A percentile compares a stretch with the other conserved stretches of the same genome.
phyloP scores from a whole-genome alignment of 768 basidiomycete genomes.

The Agrocybe pediades region DNA sequence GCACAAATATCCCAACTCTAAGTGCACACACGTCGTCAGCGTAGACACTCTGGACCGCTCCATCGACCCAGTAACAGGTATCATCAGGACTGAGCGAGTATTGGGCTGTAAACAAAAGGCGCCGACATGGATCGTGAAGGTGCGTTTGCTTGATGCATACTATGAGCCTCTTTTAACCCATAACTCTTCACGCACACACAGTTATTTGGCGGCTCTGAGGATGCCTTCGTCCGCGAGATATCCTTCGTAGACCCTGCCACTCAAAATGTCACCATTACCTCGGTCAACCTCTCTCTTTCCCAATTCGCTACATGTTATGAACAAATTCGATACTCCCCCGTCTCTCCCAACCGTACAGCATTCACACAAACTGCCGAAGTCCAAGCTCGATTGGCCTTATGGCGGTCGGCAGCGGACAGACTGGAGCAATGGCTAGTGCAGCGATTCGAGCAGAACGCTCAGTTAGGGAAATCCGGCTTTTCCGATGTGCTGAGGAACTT shows the following conservation, averaged over 20 bases:
- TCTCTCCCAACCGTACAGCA: slow-evolving; percentile 59
- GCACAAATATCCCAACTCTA: slow-evolving; percentile 95
- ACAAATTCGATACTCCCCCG: slow-evolving; percentile 82
- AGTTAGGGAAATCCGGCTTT: slow-evolving; percentile 85
- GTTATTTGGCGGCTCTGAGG: slow-evolving; percentile 92
- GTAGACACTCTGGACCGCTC: slow-evolving; percentile 87
- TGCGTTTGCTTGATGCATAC: slow-evolving; percentile 34
- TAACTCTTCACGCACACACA: slow-evolving; percentile 41
- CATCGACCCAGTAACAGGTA: slow-evolving; percentile 80
- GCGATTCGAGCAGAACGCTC: slow-evolving; percentile 92
- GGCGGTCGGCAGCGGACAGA: slow-evolving; percentile 80
- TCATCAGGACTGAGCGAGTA: slow-evolving; percentile 90
- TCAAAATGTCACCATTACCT: slow-evolving; percentile 82
- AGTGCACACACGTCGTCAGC: slow-evolving; percentile 85
- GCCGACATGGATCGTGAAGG: slow-evolving; percentile 92
- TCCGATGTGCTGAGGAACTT: slow-evolving; percentile 82
- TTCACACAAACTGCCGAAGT: slow-evolving; percentile 94
- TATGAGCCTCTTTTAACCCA: slow-evolving; percentile 1
- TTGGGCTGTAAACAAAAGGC: slow-evolving; percentile 92
- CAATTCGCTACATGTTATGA: slow-evolving; percentile 94
- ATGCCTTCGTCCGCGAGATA: slow-evolving; percentile 93
- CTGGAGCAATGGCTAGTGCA: slow-evolving; percentile 86
- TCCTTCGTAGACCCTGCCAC: slow-evolving; percentile 88
- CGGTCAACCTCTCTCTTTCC: slow-evolving; percentile 92
- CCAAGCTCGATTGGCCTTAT: slow-evolving; percentile 77